Evolutionary conservation across 495 filamentous ascomycete species (phyloP).

Genomic region (Aspergillus mulundensis): DNA sequence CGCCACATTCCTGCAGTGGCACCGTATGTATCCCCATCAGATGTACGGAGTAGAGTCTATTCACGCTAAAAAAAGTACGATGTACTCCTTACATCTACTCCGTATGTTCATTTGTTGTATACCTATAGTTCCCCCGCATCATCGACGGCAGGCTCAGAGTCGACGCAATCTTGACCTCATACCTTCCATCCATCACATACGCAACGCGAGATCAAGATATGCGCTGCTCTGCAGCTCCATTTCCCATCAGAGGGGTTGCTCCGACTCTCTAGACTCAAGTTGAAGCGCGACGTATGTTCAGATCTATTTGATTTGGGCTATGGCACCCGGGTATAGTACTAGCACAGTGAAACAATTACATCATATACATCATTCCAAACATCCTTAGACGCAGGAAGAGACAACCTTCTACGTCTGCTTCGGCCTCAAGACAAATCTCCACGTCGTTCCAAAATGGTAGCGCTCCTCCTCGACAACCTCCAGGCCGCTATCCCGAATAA

Average conservation of each 20-base stretch:
- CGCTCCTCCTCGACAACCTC: constrained; percentile 68
- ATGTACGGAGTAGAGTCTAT: neutral
- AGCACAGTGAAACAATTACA: neutral
- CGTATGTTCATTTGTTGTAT: neutral
- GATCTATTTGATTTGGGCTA: neutral
- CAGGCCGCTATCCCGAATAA: constrained; percentile 77
- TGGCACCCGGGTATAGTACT: neutral
- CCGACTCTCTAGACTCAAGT: neutral
- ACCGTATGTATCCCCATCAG: neutral
- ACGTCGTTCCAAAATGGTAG: constrained; percentile 75
- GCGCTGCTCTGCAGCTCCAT: neutral
- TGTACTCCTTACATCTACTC: neutral
- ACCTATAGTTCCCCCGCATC: neutral
- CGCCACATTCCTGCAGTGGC: neutral
- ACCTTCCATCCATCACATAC: neutral
- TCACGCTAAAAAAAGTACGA: too few species aligned
- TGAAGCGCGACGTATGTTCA: neutral
- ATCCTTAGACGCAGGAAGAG: neutral
- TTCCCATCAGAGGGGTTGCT: neutral
- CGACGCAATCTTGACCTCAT: constrained; percentile 4
- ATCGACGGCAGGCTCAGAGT: neutral
- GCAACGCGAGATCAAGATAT: neutral
- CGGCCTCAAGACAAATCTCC: constrained; percentile 59
- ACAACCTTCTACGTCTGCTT: constrained; percentile 2
- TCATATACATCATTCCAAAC: neutral